Conservation (phyloP, 176 grass and related monocot species). For the Bothriochloa decipiens region DNA sequence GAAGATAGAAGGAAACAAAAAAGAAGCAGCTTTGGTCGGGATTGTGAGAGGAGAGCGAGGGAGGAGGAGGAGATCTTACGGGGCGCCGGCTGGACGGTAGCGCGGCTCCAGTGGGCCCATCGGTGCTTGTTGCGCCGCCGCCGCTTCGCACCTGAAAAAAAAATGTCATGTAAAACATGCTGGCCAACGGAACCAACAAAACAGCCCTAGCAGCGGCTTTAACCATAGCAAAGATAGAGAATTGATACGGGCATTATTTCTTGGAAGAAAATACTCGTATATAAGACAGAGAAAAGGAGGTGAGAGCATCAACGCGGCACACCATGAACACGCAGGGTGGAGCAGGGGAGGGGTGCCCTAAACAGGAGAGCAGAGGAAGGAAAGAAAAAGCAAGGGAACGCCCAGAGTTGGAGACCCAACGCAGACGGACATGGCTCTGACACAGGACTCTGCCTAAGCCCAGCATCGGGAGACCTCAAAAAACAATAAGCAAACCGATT, state of each 20-base stretch:
- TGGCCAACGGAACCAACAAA: constrained; percentile 34
- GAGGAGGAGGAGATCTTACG: constrained; percentile 45
- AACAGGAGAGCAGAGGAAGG: not conserved
- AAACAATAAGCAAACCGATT: constrained; percentile 38
- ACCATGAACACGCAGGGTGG: constrained; percentile 27
- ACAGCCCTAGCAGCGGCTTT: not conserved
- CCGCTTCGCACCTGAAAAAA: constrained; percentile 55
- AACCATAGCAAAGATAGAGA: not conserved
- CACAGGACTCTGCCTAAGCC: not conserved
- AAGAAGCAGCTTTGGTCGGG: constrained; percentile 13
- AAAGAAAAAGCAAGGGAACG: not conserved
- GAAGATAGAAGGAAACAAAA: not conserved
- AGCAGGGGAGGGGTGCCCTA: not conserved
- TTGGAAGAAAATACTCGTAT: not conserved
- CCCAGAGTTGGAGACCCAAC: constrained; percentile 47
- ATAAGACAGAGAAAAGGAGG: not conserved
- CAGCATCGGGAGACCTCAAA: constrained; percentile 21
- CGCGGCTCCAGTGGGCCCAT: constrained; percentile 54
- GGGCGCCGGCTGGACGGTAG: constrained; percentile 43
- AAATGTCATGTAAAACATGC: constrained; percentile 56
- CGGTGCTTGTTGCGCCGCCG: not conserved
- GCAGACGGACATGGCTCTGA: constrained; percentile 31
- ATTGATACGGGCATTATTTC: constrained; percentile 8
- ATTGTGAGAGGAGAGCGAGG: not conserved
- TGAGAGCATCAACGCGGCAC: constrained; percentile 4